Evolutionary conservation across 2,329 filamentous ascomycete species (phyloP).

Genomic region (Helotiales sp.): DNA sequence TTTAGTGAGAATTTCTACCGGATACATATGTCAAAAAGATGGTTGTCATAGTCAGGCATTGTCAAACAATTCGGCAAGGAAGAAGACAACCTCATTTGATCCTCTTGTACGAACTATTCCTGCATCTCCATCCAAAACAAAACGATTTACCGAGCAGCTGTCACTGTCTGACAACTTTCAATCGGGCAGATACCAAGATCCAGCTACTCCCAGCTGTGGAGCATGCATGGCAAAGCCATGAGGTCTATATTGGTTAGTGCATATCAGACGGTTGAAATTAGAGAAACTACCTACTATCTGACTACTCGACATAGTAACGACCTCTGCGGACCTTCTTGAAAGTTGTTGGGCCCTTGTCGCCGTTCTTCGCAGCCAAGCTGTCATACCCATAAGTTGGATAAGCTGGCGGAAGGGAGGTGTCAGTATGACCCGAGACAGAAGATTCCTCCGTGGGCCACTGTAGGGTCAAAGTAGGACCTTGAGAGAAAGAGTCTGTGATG

Average conservation of each 20-base stretch:
- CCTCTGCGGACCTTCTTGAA: conserved; percentile 7
- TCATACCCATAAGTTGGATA: background rate
- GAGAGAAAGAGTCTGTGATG: background rate
- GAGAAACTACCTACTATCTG: background rate
- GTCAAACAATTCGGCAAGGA: too few relatives aligned
- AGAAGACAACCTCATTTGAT: too few relatives aligned
- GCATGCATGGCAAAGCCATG: background rate
- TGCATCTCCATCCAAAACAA: background rate
- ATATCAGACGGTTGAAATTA: background rate
- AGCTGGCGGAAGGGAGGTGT: background rate
- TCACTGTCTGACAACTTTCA: background rate
- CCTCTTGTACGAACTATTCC: too few relatives aligned
- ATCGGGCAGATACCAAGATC: conserved; percentile 3
- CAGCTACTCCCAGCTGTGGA: background rate
- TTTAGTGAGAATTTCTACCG: too few relatives aligned
- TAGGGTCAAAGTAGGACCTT: background rate
- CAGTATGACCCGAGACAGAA: background rate
- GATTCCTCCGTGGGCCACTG: background rate
- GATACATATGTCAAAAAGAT: background rate
- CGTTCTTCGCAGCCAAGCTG: background rate
- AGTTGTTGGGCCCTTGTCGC: conserved; percentile 3
- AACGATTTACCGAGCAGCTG: background rate
- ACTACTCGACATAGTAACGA: background rate
- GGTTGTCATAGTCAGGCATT: background rate
- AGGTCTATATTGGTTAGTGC: background rate